Evolutionary conservation across 2,329 filamentous ascomycete species (phyloP).

Genomic region (Diaporthe vexans): DNA sequence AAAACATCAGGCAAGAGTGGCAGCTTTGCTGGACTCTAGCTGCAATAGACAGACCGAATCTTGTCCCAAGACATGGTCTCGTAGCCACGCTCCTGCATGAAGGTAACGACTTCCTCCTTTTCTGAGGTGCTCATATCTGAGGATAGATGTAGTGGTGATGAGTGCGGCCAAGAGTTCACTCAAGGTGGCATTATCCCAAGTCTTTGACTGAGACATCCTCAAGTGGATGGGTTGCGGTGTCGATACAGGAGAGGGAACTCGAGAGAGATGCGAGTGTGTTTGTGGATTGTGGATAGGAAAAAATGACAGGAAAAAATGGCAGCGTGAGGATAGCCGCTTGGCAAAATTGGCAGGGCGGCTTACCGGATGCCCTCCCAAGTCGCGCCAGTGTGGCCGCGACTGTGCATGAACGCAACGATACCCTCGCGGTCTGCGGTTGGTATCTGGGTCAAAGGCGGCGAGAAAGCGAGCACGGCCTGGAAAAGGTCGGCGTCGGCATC

Average conservation of each 20-base stretch:
- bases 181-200: constrained; percentile 1
- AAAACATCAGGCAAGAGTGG: not conserved
- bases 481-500: constrained; percentile 49
- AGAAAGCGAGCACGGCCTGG: constrained; percentile 44
- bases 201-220: constrained; percentile 7
- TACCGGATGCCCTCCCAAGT: constrained; percentile 48
- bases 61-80: not conserved
- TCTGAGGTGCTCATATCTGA: not conserved
- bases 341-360: not conserved
- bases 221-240: not conserved
- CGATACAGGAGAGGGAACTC: not conserved
- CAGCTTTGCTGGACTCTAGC: not conserved
- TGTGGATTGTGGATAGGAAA: too few species aligned
- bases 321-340: constrained; percentile 8
- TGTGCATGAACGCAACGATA: constrained; percentile 41
- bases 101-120: constrained; percentile 1
- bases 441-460: constrained; percentile 19
- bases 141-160: constrained; percentile 6
- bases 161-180: not conserved
- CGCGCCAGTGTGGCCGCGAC: constrained; percentile 42
- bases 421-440: constrained; percentile 41
- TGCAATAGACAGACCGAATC: not conserved
- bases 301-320: not conserved
- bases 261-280: not conserved
- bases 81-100: not conserved